phyloP scores from a whole-genome alignment of 2,329 filamentous ascomycete genomes.

The Hymenoscyphus salicellus region DNA sequence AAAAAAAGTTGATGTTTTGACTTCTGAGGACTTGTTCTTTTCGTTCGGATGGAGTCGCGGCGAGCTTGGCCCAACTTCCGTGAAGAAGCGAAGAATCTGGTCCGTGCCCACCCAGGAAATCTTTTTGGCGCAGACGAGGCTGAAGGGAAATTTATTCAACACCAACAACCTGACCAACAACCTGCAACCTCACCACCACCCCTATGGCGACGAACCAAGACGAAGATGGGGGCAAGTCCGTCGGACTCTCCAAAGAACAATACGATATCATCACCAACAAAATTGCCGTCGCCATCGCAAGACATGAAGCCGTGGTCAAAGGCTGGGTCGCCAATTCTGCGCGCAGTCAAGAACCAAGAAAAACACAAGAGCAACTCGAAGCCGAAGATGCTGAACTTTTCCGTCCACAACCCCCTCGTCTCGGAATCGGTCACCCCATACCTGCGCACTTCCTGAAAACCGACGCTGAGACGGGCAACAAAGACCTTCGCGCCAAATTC shows the following conservation, averaged over 20 bases:
- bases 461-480: constrained; percentile 32
- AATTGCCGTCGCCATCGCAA: constrained; percentile 34
- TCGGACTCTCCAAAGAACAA: constrained; percentile 29
- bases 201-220: constrained; percentile 24
- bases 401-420: constrained; percentile 29
- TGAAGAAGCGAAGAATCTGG: background rate
- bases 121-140: background rate
- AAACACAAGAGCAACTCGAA: constrained; percentile 36
- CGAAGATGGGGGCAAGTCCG: constrained; percentile 14
- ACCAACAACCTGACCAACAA: constrained; percentile 6
- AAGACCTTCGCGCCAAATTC: constrained; percentile 35
- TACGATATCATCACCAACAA: constrained; percentile 35
- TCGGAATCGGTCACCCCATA: constrained; percentile 35
- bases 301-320: constrained; percentile 34
- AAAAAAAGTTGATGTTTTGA: constrained; percentile 20
- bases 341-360: constrained; percentile 19
- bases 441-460: constrained; percentile 32
- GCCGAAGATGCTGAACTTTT: constrained; percentile 35
- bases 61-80: constrained; percentile 17
- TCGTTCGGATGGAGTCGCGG: constrained; percentile 25
- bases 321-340: constrained; percentile 33
- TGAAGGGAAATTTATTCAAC: constrained; percentile 6
- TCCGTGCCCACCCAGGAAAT: background rate
- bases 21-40: constrained; percentile 17
- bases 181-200: background rate